phyloP scores from a whole-genome alignment of 129 eudicot genomes.

The Centrapalus pauciflorus region DNA sequence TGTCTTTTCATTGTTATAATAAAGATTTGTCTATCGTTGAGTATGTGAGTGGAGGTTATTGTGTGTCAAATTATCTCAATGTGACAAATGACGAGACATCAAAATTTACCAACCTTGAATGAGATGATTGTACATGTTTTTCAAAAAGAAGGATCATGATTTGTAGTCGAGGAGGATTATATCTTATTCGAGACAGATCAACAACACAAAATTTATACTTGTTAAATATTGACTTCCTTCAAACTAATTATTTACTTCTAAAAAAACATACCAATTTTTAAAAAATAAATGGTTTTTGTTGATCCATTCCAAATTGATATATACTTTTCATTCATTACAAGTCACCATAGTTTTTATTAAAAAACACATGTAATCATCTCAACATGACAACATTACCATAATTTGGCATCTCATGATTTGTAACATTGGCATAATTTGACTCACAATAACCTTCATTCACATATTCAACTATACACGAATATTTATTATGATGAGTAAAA shows the following conservation, averaged over 20 bases:
- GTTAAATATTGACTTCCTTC: too few relatives aligned
- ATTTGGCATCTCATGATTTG: slow-evolving; percentile 24
- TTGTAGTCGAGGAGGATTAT: slow-evolving; percentile 19
- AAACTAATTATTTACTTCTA: too few relatives aligned
- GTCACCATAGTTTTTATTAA: slow-evolving; percentile 39
- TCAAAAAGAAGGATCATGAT: slow-evolving; percentile 40
- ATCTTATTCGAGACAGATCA: slow-evolving; percentile 24
- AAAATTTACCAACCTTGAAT: slow-evolving; percentile 20
- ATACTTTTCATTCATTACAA: slow-evolving; percentile 19
- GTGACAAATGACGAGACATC: slow-evolving; percentile 35
- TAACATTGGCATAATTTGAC: slow-evolving; percentile 4
- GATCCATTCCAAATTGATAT: slow-evolving; percentile 18
- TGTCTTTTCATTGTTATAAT: slow-evolving; percentile 27
- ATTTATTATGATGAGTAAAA: slow-evolving; percentile 28
- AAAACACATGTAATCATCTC: slow-evolving; percentile 42
- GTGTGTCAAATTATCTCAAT: neutral
- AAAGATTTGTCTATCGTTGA: slow-evolving; percentile 30
- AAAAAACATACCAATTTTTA: too few relatives aligned
- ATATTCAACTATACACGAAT: slow-evolving; percentile 29
- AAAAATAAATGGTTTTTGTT: slow-evolving; percentile 22
- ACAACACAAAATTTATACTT: too few relatives aligned
- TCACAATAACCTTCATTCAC: slow-evolving; percentile 37
- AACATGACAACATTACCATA: slow-evolving; percentile 27
- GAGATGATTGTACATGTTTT: slow-evolving; percentile 42
- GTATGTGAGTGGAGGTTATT: slow-evolving; percentile 37